Evolutionary conservation across 106 monocot genomes (phyloP).

Genomic region (Acorus gramineus): DNA sequence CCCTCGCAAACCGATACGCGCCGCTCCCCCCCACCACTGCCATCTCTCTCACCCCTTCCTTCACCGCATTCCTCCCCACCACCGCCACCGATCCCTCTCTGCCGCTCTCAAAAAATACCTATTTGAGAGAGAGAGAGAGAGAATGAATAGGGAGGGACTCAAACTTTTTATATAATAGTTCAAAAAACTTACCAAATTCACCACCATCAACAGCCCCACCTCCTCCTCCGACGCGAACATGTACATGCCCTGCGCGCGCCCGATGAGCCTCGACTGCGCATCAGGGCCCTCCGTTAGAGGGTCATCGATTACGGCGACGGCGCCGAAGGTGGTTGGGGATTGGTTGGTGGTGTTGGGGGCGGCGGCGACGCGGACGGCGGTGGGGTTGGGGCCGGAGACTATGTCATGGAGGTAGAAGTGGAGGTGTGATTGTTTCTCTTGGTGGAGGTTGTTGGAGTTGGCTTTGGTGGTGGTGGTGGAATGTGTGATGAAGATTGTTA

Average conservation of each 20-base stretch:
- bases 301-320: background rate
- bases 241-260: background rate
- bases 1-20: too few relatives aligned
- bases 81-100: too few relatives aligned
- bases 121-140: too few relatives aligned
- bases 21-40: too few relatives aligned
- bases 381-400: background rate
- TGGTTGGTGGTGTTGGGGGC: background rate
- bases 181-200: background rate
- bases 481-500: too few relatives aligned
- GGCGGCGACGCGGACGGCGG: background rate
- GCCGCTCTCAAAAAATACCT: too few relatives aligned
- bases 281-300: background rate
- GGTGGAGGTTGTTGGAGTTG: background rate
- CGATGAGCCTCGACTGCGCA: background rate
- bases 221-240: slow-evolving; percentile 3
- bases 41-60: too few relatives aligned
- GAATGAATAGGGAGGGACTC: too few relatives aligned
- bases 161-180: too few relatives aligned
- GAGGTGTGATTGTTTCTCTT: background rate
- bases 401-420: slow-evolving; percentile 3
- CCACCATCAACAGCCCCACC: background rate
- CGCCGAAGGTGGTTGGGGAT: background rate
- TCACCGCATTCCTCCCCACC: too few relatives aligned
- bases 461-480: background rate